Conservation (phyloP, 1,139 yeast species). For the Kodamaea alishanica region DNA sequence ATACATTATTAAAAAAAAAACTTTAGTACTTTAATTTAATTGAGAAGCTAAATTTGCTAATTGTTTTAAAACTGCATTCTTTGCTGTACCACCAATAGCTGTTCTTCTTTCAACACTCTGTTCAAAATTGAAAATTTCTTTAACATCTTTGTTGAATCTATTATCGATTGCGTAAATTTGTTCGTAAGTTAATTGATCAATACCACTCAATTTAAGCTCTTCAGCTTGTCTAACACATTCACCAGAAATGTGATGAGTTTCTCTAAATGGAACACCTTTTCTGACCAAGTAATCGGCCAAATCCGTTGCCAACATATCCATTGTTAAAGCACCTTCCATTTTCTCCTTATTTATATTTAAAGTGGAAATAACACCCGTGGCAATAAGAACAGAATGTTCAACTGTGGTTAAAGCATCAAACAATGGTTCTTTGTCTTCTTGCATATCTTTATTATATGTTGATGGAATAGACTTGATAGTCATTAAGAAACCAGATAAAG, state of each 20-base stretch:
- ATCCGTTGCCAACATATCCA: slow-evolving; percentile 99
- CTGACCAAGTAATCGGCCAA: slow-evolving; percentile 95
- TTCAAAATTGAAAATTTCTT: slow-evolving; percentile 83
- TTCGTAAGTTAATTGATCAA: slow-evolving; percentile 70
- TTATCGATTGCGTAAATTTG: slow-evolving; percentile 77
- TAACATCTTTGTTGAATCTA: slow-evolving; percentile 79
- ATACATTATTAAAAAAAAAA: too few relatives aligned
- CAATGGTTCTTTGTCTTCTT: slow-evolving; percentile 96
- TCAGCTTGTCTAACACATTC: slow-evolving; percentile 94
- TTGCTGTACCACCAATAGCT: slow-evolving; percentile 97
- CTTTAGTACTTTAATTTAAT: slow-evolving; percentile 2
- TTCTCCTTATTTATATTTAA: slow-evolving; percentile 63
- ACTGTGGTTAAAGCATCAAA: slow-evolving; percentile 89
- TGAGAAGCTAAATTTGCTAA: slow-evolving; percentile 39
- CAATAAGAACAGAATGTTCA: slow-evolving; percentile 87
- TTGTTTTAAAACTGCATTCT: slow-evolving; percentile 79
- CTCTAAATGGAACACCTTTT: slow-evolving; percentile 98
- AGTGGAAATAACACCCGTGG: slow-evolving; percentile 94
- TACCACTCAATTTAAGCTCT: slow-evolving; percentile 67
- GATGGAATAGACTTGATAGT: slow-evolving; percentile 93
- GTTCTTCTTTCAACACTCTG: slow-evolving; percentile 93
- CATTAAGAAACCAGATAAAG: slow-evolving; percentile 93
- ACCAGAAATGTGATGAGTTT: slow-evolving; percentile 97
- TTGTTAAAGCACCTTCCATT: slow-evolving; percentile 86
- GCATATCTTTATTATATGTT: slow-evolving; percentile 96